phyloP scores from a whole-genome alignment of 306 rosid genomes.

The Fragaria iinumae region DNA sequence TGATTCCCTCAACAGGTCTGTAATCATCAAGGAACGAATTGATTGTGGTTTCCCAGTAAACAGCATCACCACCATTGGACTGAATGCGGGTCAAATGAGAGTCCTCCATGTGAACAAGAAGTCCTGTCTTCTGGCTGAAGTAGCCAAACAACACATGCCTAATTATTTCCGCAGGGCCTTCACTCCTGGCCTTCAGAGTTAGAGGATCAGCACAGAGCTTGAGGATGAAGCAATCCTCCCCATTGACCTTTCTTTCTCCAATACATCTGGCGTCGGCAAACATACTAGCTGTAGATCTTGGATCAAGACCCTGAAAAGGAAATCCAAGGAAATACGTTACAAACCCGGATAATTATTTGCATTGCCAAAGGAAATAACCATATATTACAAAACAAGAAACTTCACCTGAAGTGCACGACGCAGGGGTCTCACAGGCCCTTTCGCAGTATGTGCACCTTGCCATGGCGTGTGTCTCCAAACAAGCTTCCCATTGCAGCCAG shows the following conservation, averaged over 20 bases:
- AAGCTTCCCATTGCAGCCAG: slow-evolving; percentile 94
- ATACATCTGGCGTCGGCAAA: slow-evolving; percentile 86
- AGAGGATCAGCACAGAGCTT: slow-evolving; percentile 88
- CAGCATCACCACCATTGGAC: slow-evolving; percentile 80
- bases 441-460: slow-evolving; percentile 95
- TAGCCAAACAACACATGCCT: slow-evolving; percentile 93
- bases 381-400: background rate
- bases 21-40: slow-evolving; percentile 92
- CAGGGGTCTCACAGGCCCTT: slow-evolving; percentile 93
- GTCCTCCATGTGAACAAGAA: slow-evolving; percentile 94
- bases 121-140: slow-evolving; percentile 97
- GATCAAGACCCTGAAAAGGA: slow-evolving; percentile 83
- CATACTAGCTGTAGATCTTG: slow-evolving; percentile 90
- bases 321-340: background rate
- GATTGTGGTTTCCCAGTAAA: slow-evolving; percentile 97
- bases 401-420: slow-evolving; percentile 97
- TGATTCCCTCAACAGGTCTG: slow-evolving; percentile 93
- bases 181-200: slow-evolving; percentile 89
- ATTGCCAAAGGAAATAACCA: background rate
- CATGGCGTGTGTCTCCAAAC: slow-evolving; percentile 99
- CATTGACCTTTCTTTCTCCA: slow-evolving; percentile 86
- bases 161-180: slow-evolving; percentile 96
- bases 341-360: background rate
- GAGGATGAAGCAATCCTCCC: slow-evolving; percentile 96
- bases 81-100: slow-evolving; percentile 96